Conservation (phyloP, 306 rosid genomes). For the Hippophae rhamnoides region DNA sequence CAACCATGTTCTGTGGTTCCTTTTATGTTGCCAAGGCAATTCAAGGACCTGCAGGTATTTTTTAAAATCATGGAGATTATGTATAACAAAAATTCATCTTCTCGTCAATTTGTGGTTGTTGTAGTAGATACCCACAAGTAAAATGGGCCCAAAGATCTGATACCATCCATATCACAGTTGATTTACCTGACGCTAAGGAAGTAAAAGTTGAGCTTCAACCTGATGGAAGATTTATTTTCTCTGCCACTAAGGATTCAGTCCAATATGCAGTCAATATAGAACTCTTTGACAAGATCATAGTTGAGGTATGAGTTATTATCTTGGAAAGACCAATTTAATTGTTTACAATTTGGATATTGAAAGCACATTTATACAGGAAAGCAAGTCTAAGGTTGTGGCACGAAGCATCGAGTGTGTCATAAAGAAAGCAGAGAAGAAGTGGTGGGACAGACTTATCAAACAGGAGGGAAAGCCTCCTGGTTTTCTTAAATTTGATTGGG, state of each 20-base stretch:
- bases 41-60: too few species aligned
- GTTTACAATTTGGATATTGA: not conserved
- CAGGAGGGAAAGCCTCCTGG: not conserved
- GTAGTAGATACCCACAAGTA: not conserved
- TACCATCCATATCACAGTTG: not conserved
- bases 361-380: not conserved
- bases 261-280: not conserved
- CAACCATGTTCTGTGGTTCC: too few species aligned
- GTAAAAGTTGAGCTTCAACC: not conserved
- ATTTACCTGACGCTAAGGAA: not conserved
- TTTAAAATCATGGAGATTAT: too few species aligned
- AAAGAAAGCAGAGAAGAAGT: constrained; percentile 1
- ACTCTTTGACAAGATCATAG: not conserved
- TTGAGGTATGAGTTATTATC: not conserved
- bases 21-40: too few species aligned
- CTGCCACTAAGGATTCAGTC: not conserved
- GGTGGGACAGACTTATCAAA: not conserved
- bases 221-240: not conserved
- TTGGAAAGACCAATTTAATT: not conserved
- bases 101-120: not conserved
- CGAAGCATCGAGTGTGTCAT: not conserved
- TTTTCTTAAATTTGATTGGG: not conserved
- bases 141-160: constrained; percentile 3
- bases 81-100: too few species aligned
- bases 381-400: not conserved